Evolutionary conservation across 2,329 filamentous ascomycete genomes (phyloP), one percentile per base, ranked within the genome.

Genomic region (Diaporthe sp.): DNA sequence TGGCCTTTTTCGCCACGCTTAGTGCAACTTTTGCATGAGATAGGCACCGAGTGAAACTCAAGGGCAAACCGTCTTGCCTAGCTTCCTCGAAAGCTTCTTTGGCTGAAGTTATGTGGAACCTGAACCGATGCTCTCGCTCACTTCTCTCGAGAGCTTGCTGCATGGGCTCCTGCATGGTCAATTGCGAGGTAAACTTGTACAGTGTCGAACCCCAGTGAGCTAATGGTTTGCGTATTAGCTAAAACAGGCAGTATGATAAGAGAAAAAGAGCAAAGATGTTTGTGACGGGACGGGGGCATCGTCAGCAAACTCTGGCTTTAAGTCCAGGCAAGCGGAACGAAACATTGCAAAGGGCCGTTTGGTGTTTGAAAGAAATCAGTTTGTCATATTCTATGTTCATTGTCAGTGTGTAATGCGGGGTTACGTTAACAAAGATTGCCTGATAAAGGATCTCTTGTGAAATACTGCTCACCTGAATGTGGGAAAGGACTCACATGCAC

Each of bases 161-260:
- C 3, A 39, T 8, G 4, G 32, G n/a, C 2, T 53, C 63, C 15
- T 35, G 3, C 63, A 68, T 68, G 15, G 15, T 27, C 15, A 8
- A 27, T 39, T 22, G 9, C 9, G 1, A 10, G 7, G 25, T 15
- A 12, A 58, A 90, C 12, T 51, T 10, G 22, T 50, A 61, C 15
- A 30, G 9, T 27, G 25, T 32, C 19, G 39, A 22, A 13, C 2
- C 7, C 12, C 8, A 3, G 10, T 44, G 37, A 17, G 19, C 5
- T 27, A 3, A 9, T n/a, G 27, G 15, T 3, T 19, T 32, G 2
- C 10, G 27, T n/a, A 2, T 22, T 15, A 4, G 25, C 42, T 8
- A 19, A n/a, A 4, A 13, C 9, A 42, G 3, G 8, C 12, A 30
- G 58, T 30, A 3, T 13, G 22, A 47, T 32, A 6, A 25, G 35